Base-by-base conservation (phyloP, 2,329 filamentous ascomycete genomes). In the Alternaria alternata region DNA sequence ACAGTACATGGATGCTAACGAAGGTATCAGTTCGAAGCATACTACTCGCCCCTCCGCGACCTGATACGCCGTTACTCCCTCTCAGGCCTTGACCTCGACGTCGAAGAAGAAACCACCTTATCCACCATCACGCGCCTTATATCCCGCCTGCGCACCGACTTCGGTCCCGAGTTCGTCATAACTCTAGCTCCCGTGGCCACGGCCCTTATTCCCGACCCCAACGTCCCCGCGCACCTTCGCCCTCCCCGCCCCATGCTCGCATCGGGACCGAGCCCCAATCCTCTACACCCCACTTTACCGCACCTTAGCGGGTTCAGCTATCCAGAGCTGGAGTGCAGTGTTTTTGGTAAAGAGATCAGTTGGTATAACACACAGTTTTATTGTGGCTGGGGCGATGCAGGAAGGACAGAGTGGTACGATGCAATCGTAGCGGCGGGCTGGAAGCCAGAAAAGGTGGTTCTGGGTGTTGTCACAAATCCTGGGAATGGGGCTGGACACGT, bases 291-390 rank as follows among this genome's bases (percentile, higher is more conserved):
- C 3, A 75, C 73, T 0, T 71, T 80, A 0, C 81, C 81, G 3
- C 91, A 92, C 75, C 84, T 96, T 3, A 93, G 90, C 60, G 94
- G 93, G 0, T 97, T 97, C 77, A 86, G 88, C 75, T 97, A 97
- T 78, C 84, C 88, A 44, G 83, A 88, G 11, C 84, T 97, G 3
- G 92, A 96, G 75, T 75, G 70, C 47, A 74, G 73, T 39, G 64
- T 69, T 4, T 68, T 63, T 7, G 77, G 73, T 3, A 57, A 59
- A 18, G 73, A 89, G 43, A 91, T 97, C 28, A 84, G 85, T 3
- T 97, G 93, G 88, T 97, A 97, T 78, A 97, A 97, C 74, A 85
- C 90, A 6, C 94, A 97, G 74, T 96, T 97, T 79, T 97, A 97
- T 83, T 95, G 91, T 73, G 93, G 93, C 2, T 97, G 92, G 89